A percentile compares a stretch with the other conserved stretches of the same genome.
Evolutionary conservation across 441 rosid species (phyloP).

Genomic region (Theobroma grandiflorum): DNA sequence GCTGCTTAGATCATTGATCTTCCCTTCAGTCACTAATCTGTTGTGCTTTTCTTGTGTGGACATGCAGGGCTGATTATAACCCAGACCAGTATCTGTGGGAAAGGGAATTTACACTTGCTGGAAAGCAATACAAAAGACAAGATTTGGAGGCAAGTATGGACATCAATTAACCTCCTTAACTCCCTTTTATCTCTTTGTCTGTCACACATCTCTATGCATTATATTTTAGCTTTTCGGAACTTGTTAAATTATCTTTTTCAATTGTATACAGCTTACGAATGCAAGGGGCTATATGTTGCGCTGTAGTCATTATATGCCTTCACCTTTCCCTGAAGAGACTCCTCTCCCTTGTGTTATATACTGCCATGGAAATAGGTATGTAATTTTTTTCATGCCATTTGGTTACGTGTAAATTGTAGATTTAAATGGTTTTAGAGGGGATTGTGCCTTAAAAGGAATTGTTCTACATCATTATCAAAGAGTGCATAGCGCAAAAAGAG

Average conservation of each 20-base stretch:
- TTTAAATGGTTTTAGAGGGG: conserved; percentile 12
- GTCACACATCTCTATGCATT: neutral
- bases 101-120: conserved; percentile 81
- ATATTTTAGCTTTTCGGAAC: conserved; percentile 12
- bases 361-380: conserved; percentile 97
- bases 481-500: neutral
- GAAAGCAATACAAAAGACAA: conserved; percentile 79
- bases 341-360: conserved; percentile 97
- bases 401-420: conserved; percentile 2
- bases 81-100: conserved; percentile 97
- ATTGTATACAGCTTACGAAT: conserved; percentile 77
- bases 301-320: conserved; percentile 91
- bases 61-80: conserved; percentile 84
- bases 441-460: neutral
- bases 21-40: conserved; percentile 10
- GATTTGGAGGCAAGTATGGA: conserved; percentile 98
- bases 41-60: conserved; percentile 16
- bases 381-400: conserved; percentile 19
- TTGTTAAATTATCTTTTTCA: conserved; percentile 31
- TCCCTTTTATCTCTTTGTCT: conserved; percentile 1
- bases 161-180: conserved; percentile 33
- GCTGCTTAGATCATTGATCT: conserved; percentile 14
- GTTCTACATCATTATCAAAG: conserved; percentile 1
- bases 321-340: conserved; percentile 65
- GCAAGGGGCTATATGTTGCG: conserved; percentile 80